Percentiles rank a stretch among this genome's conserved stretches.
phyloP scores from a whole-genome alignment of 2,329 filamentous ascomycete species.

The Ceratocystis harringtonii region DNA sequence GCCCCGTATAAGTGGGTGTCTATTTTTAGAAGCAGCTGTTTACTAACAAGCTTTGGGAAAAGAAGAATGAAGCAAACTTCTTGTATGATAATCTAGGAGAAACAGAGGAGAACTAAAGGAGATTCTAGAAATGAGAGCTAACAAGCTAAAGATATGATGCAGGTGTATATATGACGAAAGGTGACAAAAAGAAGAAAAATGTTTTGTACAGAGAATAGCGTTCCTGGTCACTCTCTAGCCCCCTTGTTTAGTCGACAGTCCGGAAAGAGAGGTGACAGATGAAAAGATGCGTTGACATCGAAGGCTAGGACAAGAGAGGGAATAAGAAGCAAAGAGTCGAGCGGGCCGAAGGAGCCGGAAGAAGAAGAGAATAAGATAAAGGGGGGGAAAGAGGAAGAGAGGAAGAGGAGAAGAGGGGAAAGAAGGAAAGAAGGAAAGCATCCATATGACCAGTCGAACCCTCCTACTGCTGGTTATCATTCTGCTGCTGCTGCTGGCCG shows the following conservation, averaged over 20 bases:
- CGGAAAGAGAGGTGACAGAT: background rate
- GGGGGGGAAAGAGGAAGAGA: background rate
- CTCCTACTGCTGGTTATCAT: background rate
- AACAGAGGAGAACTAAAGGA: conserved; percentile 20
- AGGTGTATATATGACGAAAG: conserved; percentile 21
- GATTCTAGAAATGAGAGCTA: conserved; percentile 19
- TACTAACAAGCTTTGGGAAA: background rate
- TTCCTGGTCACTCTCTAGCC: background rate
- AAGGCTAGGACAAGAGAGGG: background rate
- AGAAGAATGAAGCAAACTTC: background rate
- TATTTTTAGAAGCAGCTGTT: conserved; percentile 4
- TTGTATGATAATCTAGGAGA: background rate
- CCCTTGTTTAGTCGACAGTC: background rate
- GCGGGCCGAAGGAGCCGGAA: background rate
- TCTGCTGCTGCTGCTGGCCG: background rate
- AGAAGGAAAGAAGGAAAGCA: background rate
- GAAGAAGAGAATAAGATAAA: background rate
- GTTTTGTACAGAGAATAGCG: conserved; percentile 20
- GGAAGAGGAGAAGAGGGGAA: background rate
- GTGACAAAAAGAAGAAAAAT: conserved; percentile 22
- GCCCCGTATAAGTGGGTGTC: background rate
- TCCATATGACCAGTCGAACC: background rate
- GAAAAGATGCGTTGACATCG: background rate
- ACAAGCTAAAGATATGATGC: conserved; percentile 6
- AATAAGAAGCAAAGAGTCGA: background rate